Base-by-base conservation (phyloP, 2,329 filamentous ascomycete genomes). In the Xenoacremonium recifei region DNA sequence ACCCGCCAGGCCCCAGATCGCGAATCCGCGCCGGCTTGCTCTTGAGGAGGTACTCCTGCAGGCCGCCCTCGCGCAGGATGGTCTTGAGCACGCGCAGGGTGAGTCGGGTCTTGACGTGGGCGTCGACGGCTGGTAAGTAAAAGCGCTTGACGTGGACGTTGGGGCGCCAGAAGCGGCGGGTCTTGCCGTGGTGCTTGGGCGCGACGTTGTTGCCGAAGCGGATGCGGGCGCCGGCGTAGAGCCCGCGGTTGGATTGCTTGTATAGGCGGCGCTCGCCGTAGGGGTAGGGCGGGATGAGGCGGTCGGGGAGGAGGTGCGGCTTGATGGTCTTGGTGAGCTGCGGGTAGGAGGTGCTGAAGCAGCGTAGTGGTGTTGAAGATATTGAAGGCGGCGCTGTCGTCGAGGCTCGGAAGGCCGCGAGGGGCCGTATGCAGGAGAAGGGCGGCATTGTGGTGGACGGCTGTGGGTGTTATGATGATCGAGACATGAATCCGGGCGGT, bases 21-120 rank as follows among this genome's bases (percentile, higher is more conserved):
- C 84, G 87, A 60, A 97, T 77, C 50, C 93, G 79, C 30, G 75
- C 77, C 13, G 85, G 73, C 69, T 89, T 93, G 63, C 82, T 79
- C 53, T 89, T 90, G 31, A 96, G 74, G 34, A 99, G 73, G 69
- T 99, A 99, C 59, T 90, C 83, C 66, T 99, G 93, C 50, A 99
- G 75, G 6, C 93, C 90, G 45, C 92, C 92, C 48, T 85, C 82
- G 63, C 90, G 92, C 62, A 89, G 83, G 60, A 97, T 87, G 25
- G 82, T 84, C 60, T 80, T 75, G 55, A 86, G 73, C 19, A 89
- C 86, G 42, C 80, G 77, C 30, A 85, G 75, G 6, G 84, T 88
- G 43, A 92, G 72, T 47, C 83, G 77, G 29, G 87, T 76, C 63
- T 82, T 81, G 40, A 93, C 71, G 56, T 74, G 77, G 49, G 75